Base-by-base conservation (phyloP, 139 green algal species). In the Dunaliella sp. region DNA sequence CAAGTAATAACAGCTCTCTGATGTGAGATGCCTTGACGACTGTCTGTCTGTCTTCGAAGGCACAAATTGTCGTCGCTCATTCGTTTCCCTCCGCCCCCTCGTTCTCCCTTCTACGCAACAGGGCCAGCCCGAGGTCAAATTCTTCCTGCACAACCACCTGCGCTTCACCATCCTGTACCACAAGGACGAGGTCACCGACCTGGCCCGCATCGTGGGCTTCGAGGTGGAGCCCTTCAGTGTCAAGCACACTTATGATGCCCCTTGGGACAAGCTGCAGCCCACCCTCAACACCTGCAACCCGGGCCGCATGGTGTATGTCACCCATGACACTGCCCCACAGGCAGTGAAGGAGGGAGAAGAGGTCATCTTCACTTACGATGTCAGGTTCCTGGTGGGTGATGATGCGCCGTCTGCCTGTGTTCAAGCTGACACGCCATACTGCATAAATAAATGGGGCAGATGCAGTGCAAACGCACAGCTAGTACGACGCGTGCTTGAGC, bases 301-400 rank as follows among this genome's bases (percentile, higher is more conserved):
- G 1, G 89, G 87, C 1, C 89, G 91, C 57, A 96, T 94, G 90
- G 90, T 93, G 83, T 96, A 93, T 77, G 96, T 99, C 0, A 96
- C 90, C 1, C 92, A 97, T 78, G 94, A 92, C 75, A 87, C 92
- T 26, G 83, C 91, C 0, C 95, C 94, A 0, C 96, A 98, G 92
- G 86, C 91, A n/a, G 86, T 99, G 21, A 87, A 94, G 83, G 91
- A 96, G 87, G 93, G 90, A 30, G 90, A 95, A 80, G 96, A 99
- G 89, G 90, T 99, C 72, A 94, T 99, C 79, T 99, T 99, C 92
- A 96, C 96, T 0, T 99, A 99, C 84, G 97, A 99, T 87, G 96
- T 99, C 34, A 88, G 92, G 33, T 99, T 97, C 86, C 92, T 95
- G 90, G 91, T 96, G 74, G 33, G 92, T 88, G 21, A 32, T 22